phyloP scores from a whole-genome alignment of 2,329 filamentous ascomycete genomes.

The Esteya vermicola region DNA sequence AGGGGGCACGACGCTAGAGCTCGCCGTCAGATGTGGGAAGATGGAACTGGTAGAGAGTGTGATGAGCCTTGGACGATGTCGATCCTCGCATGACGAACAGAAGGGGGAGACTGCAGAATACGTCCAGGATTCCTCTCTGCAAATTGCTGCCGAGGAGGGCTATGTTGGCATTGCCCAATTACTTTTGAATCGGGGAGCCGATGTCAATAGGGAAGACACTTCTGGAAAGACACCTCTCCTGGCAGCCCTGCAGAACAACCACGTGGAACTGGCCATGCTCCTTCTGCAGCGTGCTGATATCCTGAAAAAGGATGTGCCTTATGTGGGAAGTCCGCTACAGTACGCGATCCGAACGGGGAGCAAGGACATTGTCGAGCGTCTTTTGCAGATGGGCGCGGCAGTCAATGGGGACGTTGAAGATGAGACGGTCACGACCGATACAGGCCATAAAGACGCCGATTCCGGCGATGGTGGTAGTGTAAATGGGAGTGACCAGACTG shows the following conservation, averaged over 20 bases:
- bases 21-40: background rate
- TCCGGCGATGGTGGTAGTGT: background rate
- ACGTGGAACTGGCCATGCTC: background rate
- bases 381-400: too few species aligned
- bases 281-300: background rate
- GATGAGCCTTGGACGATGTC: too few species aligned
- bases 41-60: background rate
- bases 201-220: background rate
- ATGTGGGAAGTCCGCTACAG: background rate
- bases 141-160: background rate
- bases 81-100: background rate
- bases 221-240: background rate
- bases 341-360: background rate
- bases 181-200: background rate
- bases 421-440: too few species aligned
- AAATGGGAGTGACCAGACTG: background rate
- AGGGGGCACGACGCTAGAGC: background rate
- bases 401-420: too few species aligned
- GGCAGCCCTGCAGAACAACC: background rate
- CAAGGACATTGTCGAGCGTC: background rate
- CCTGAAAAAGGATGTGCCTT: background rate
- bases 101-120: background rate
- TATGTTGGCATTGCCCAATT: background rate
- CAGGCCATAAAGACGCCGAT: too few species aligned
- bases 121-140: background rate